Evolutionary conservation across 192 early-diverging fungal species (phyloP).

Genomic region (Linnemannia elongata): DNA sequence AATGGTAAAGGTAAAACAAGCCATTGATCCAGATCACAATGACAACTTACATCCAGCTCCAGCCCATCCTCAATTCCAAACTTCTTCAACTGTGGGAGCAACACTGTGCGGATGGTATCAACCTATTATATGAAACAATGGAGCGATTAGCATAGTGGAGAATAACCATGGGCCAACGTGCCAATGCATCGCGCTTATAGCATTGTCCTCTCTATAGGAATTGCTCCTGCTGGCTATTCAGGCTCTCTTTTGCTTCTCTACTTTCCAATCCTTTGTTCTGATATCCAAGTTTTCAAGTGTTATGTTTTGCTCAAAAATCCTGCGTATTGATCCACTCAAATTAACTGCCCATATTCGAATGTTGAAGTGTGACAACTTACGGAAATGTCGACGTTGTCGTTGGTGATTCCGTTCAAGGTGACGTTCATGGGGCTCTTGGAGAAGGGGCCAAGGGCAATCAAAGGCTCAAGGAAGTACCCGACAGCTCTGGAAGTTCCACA

Average conservation of each 20-base stretch:
- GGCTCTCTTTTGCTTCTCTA: too few relatives aligned
- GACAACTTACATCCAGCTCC: slow-evolving; percentile 77
- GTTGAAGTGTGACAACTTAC: slow-evolving; percentile 60
- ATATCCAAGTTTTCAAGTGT: not conserved
- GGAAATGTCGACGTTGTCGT: slow-evolving; percentile 92
- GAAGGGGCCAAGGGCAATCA: slow-evolving; percentile 95
- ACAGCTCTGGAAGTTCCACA: slow-evolving; percentile 89
- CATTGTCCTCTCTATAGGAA: too few relatives aligned
- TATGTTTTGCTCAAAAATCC: not conserved
- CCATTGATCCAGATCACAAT: not conserved
- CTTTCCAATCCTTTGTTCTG: not conserved
- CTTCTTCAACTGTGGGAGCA: slow-evolving; percentile 83
- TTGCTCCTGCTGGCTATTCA: too few relatives aligned
- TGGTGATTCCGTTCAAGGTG: slow-evolving; percentile 93
- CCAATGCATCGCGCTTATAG: too few relatives aligned
- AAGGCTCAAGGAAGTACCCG: slow-evolving; percentile 94
- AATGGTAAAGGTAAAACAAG: not conserved
- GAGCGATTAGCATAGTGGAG: not conserved
- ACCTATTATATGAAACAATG: slow-evolving; percentile 59
- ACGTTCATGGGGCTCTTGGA: slow-evolving; percentile 86
- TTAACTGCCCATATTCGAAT: not conserved
- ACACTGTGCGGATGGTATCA: slow-evolving; percentile 92
- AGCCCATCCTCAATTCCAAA: slow-evolving; percentile 90
- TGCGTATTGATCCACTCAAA: not conserved
- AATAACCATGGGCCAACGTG: not conserved